Evolutionary conservation across 108 stramenopile genomes (phyloP), one percentile per base, ranked within the genome.

Genomic region (Schizochytrium sp.): DNA sequence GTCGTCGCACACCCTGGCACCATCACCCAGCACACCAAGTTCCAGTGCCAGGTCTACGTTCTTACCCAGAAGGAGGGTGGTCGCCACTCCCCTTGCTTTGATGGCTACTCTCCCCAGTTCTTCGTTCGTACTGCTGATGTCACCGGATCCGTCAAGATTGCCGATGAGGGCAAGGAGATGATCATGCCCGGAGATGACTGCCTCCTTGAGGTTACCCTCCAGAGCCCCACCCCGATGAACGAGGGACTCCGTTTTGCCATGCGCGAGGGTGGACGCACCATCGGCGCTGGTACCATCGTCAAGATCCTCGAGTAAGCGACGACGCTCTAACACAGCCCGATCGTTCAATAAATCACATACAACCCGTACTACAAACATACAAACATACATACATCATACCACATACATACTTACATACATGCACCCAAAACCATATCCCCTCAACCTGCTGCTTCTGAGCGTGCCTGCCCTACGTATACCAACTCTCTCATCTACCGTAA

Each of bases 121-220:
- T 99, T 98, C 92, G 94, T 99, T 93, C 97, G 99, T 88, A 99
- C 99, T 46, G 97, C 99, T 10, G 99, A 99, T 94, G 89, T 99
- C 57, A 99, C 98, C 61, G 99, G 99, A 38, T 92, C 95, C 60
- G 90, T 98, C 64, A 46, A 56, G 55, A 90, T 93, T 55, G 92
- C 99, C 60, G 93, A 94, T 69, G 97, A 97, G 72, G 98, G 97
- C 87, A 95, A 94, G 19, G 98, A 99, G 93, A 99, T 99, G 99
- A 95, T 99, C 88, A 97, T 99, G 98, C 99, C 99, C 38, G 99
- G 99, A 44, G 99, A 99, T 93, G 98, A 98, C 90, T 93, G 96
- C 72, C 95, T 97, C 44, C 91, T 99, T 58, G 95, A 95, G 87
- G 96, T 98, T n/a, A 96, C 98, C 76, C 94, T 99, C 44, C 97